Base-by-base conservation (phyloP, 2,329 filamentous ascomycete genomes). In the Neodidymelliopsis sp. region DNA sequence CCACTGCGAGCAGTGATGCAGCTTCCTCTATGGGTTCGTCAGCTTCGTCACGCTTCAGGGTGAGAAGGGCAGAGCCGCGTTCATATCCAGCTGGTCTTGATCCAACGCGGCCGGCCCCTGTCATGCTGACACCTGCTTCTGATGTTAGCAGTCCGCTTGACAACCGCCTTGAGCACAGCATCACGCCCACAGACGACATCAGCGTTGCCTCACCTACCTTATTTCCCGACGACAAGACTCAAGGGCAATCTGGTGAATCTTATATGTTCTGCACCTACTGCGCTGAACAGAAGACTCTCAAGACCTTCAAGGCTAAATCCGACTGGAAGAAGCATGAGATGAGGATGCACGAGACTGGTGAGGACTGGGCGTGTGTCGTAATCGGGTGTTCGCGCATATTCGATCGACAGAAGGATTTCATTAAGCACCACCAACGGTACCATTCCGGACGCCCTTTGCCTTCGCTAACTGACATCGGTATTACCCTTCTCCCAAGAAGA, bases 261-360 rank as follows among this genome's bases (percentile, higher is more conserved):
- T 68, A 62, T 60, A 70, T 71, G 67, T 73, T 73, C 38, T 73
- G 70, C 49, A 73, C 70, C 1, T 73, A 70, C 39, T 73, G 70
- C 41, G 66, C 70, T 34, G 70, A 72, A 31, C 56, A 62, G 13
- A 70, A 70, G 40, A 61, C 55, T 11, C 41, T 65, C 24, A 73
- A 72, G 44, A 72, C 69, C 0, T 73, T 72, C 60, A 70, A 71
- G 37, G 69, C 69, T 7, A 73, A 73, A 40, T 73, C 70, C 1
- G 70, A 73, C 36, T 73, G 70, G 70, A 72, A 72, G 49, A 72
- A 72, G 42, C 70, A 73, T 18, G 70, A 73, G 40, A 71, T 68
- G 60, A 62, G 67, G 25, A 70, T 72, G 64, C 70, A 73, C 35
- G 69, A 73, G 52, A 72, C 69, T n/a, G 69, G 69, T 6, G 66